Conservation (phyloP, 768 basidiomycete species). For the Pisolithus marmoratus region DNA sequence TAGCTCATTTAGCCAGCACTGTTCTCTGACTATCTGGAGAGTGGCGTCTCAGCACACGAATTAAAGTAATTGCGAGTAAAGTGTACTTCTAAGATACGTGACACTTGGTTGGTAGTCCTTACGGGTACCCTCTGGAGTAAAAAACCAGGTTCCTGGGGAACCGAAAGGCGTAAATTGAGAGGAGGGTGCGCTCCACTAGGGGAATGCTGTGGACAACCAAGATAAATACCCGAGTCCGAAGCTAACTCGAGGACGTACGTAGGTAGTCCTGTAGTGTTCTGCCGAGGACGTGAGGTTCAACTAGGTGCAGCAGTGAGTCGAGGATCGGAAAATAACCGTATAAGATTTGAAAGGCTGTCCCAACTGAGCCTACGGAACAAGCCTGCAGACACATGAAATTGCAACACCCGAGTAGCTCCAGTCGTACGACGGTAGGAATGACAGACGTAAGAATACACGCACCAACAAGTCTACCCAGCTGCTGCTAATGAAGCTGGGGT, state of each 20-base stretch:
- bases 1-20: conserved; percentile 81
- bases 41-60: not conserved
- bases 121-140: conserved; percentile 67
- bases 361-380: not conserved
- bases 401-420: too few relatives aligned
- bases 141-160: conserved; percentile 75
- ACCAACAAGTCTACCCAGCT: conserved; percentile 29
- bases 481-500: not conserved
- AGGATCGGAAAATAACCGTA: too few relatives aligned
- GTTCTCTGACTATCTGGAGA: conserved; percentile 56
- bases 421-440: not conserved
- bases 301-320: conserved; percentile 29
- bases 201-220: conserved; percentile 42
- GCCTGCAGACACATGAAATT: too few relatives aligned
- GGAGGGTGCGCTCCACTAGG: conserved; percentile 66
- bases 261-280: conserved; percentile 62
- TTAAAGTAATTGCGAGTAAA: not conserved
- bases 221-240: conserved; percentile 1
- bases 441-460: conserved; percentile 7
- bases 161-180: conserved; percentile 55
- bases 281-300: conserved; percentile 48
- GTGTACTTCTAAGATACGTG: conserved; percentile 66
- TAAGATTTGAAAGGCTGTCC: not conserved
- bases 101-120: conserved; percentile 65
- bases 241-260: conserved; percentile 40